A percentile compares a stretch with the other conserved stretches of the same genome.
Conservation (phyloP, 495 filamentous ascomycete species). For the Penicillium flavigenum region DNA sequence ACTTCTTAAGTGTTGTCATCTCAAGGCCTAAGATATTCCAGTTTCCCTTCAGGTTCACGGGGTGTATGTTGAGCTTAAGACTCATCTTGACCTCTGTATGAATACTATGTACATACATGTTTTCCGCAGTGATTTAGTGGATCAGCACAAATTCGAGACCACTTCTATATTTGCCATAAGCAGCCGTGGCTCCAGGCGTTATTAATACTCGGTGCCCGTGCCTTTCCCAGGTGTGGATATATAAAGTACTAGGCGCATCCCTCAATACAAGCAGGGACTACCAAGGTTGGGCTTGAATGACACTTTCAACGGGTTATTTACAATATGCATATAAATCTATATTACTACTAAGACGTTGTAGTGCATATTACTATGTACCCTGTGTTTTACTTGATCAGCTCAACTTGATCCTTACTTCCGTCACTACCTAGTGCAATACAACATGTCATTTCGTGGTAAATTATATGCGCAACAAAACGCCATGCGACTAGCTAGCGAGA, state of each 20-base stretch:
- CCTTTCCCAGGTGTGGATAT: too few species aligned
- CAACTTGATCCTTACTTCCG: neutral
- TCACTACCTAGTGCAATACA: too few species aligned
- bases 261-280: too few species aligned
- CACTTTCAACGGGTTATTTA: too few species aligned
- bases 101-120: conserved; percentile 3
- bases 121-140: neutral
- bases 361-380: too few species aligned
- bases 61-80: neutral
- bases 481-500: conserved; percentile 73
- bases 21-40: neutral
- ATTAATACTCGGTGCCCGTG: neutral
- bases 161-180: neutral
- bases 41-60: neutral
- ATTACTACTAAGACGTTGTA: too few species aligned
- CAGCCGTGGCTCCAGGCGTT: neutral
- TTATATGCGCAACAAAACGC: conserved; percentile 72
- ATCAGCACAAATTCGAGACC: neutral
- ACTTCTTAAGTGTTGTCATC: neutral
- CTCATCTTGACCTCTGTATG: neutral
- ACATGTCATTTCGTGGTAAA: conserved; percentile 73
- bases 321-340: too few species aligned
- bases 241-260: too few species aligned
- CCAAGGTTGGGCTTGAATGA: too few species aligned
- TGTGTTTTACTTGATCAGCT: neutral